Evolutionary conservation across 2,329 filamentous ascomycete species (phyloP), one percentile per base, ranked within the genome.

Genomic region (Dactylellina haptotyla): DNA sequence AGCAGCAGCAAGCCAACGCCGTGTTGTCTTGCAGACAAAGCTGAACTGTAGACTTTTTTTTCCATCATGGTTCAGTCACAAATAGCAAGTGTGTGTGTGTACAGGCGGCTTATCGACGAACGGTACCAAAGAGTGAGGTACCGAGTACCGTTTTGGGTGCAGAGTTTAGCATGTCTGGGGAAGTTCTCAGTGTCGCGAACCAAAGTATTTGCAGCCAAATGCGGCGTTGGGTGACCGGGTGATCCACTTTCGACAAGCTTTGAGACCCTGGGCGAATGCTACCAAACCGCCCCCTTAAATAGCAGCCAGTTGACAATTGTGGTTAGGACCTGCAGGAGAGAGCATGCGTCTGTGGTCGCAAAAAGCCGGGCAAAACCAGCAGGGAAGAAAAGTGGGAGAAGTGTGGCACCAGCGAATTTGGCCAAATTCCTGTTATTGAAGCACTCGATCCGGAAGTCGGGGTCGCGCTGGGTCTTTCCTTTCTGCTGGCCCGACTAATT

Each of bases 371-470:
- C 14, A 8, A 9, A 56, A 28, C 12, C n/a, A n/a, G n/a, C n/a
- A n/a, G 18, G 37, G 37, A 16, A 16, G n/a, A n/a, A 37, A 41
- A 41, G 37, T n/a, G 18, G 37, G 37, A 41, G 18, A 4, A 26
- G 39, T 61, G 56, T 61, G 41, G 56, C 25, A 50, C 41, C 28
- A 32, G 26, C 25, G 26, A 51, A 51, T 51, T 51, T 20, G 16
- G 4, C 41, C 46, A 50, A 37, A 54, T 51, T 61, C 46, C 45
- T 59, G 34, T 28, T 51, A 28, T 26, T 54, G 30, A 34, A 12
- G 32, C 26, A 5, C 58, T 57, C 30, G 20, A 57, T 65, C 46
- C 45, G 67, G 67, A 56, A 73, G 67, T 65, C 51, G 51, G 61
- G 50, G 34, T 58, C 28, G 30, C 34, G 46, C 25, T 16, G 61